Conservation (phyloP, 75 land plant genomes). For the Ceratopteris richardii region DNA sequence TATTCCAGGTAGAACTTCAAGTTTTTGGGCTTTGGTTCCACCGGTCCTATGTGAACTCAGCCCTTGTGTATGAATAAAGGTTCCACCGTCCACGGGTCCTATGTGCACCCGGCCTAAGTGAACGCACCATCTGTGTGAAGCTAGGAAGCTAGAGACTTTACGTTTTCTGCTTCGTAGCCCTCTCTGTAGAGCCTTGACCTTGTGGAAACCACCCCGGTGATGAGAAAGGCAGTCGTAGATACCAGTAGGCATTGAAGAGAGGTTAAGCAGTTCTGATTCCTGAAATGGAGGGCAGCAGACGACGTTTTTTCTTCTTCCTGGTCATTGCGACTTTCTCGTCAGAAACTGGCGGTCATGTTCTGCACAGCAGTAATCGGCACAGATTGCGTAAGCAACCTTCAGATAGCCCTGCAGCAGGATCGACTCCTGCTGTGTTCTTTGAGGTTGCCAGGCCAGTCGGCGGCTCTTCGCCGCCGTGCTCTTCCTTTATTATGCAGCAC, state of each 20-base stretch:
- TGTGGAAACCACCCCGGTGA: not conserved
- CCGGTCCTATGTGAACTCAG: no score
- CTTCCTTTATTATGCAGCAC: slow-evolving; percentile 35
- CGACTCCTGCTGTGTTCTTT: slow-evolving; percentile 10
- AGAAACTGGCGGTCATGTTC: not conserved
- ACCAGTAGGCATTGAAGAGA: no score
- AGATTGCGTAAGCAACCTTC: not conserved
- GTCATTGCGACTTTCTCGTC: not conserved
- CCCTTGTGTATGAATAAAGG: no score
- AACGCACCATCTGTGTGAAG: no score
- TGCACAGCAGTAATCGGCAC: not conserved
- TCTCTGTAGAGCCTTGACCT: not conserved
- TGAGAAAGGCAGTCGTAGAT: not conserved
- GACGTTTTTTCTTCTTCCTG: not conserved
- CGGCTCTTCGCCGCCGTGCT: slow-evolving; percentile 22
- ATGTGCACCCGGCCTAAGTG: no score
- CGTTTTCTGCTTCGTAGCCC: not conserved
- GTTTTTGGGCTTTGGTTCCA: no score
- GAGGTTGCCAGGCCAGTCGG: slow-evolving; percentile 17
- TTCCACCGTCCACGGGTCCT: no score
- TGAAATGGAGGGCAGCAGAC: not conserved
- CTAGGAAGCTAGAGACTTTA: no score
- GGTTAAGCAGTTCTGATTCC: no score
- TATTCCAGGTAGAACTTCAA: no score
- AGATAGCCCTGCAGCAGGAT: not conserved